Evolutionary conservation across 441 rosid species (phyloP), one percentile per base, ranked within the genome.

Genomic region (Dalechampia spathulata): DNA sequence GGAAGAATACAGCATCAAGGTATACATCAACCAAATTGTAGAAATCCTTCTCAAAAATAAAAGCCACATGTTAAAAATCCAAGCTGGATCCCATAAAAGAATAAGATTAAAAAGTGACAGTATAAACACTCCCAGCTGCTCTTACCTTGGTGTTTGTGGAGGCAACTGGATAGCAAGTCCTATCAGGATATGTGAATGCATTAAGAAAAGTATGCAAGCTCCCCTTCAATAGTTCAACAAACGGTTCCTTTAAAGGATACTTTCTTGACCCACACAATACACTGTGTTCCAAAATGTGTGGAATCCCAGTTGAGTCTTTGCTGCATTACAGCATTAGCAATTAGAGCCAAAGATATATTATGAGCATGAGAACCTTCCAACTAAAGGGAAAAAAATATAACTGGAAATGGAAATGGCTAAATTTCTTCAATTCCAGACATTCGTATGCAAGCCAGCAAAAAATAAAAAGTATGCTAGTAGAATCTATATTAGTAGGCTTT

Each of bases 91-190:
- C 26, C 19, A 52, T 12, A 57, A 12, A 41, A 7, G 32, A 28
- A 3, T 28, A 34, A 34, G 16, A 10, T 2, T 6, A 19, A 14
- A 23, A 14, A 21, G 7, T 22, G 16, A 46, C 21, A 51, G 14
- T 39, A 0, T 34, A 40, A 49, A 1, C 39, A 49, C 22, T 37
- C 39, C 9, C 55, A 48, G 61, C n/a, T 42, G 2, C 52, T 45
- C 42, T 68, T 67, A 92, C 96, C 89, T 88, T 92, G 25, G 74
- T 70, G 71, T 92, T 92, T 14, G 95, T 84, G 53, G 98, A 92
- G 63, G 98, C 96, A 66, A 92, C 96, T 2, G 98, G 98, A 62
- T 88, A 92, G 73, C 98, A 92, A 25, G 98, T 92, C 79, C 98
- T 83, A 58, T 92, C 98, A 39, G 96, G 96, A 78, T 88, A 92